Conservation (phyloP, 164 flowering plant species). For the Chimonanthus salicifolius region DNA sequence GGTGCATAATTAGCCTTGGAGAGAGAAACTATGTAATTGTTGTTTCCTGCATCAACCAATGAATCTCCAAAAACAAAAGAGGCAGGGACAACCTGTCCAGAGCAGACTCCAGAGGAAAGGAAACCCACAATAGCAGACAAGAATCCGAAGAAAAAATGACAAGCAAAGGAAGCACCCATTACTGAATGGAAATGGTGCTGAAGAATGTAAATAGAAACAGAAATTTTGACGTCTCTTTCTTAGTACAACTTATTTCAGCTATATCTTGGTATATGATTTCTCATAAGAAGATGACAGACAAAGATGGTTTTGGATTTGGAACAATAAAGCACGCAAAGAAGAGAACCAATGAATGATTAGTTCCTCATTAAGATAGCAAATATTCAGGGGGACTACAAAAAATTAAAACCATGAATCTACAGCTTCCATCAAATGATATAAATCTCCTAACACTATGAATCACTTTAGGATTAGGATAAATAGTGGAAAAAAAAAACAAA, state of each 20-base stretch:
- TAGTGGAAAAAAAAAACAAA: background rate
- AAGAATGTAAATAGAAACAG: background rate
- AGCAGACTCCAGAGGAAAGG: constrained; percentile 12
- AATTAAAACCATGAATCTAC: background rate
- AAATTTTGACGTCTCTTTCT: no score
- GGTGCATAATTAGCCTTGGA: constrained; percentile 61
- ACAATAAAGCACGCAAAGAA: no score
- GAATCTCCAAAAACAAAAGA: constrained; percentile 79
- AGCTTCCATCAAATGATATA: background rate
- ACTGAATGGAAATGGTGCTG: background rate
- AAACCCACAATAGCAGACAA: background rate
- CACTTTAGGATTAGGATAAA: background rate
- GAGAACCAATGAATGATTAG: background rate
- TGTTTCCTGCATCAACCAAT: constrained; percentile 74
- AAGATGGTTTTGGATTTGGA: background rate
- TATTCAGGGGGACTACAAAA: background rate
- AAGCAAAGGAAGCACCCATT: constrained; percentile 10
- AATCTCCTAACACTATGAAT: background rate
- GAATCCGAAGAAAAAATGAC: constrained; percentile 1
- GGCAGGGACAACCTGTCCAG: constrained; percentile 31
- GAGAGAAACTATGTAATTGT: constrained; percentile 60
- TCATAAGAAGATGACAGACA: background rate
- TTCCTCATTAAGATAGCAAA: background rate
- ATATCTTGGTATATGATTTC: no score
- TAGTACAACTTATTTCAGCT: background rate